Conservation (phyloP, 2,329 filamentous ascomycete species). For the Epichloe sylvatica region DNA sequence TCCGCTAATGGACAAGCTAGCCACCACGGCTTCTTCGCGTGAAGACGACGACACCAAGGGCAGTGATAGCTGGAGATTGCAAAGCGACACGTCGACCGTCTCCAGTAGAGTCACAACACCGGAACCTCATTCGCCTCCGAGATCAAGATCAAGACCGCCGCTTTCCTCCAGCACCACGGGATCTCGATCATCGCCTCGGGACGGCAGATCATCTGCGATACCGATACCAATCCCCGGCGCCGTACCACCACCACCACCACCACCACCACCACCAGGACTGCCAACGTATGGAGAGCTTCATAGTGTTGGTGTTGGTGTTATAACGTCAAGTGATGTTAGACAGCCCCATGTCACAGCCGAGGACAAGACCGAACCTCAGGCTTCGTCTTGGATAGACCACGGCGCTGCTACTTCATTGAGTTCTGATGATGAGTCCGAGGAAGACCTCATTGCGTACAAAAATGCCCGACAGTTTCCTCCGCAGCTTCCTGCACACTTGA, state of each 20-base stretch:
- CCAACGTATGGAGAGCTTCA: not conserved
- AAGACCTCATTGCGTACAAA: constrained; percentile 16
- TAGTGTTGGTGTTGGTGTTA: not conserved
- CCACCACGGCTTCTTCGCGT: constrained; percentile 12
- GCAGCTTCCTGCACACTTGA: constrained; percentile 15
- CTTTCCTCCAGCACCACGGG: constrained; percentile 7
- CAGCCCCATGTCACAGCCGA: not conserved
- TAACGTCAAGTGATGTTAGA: not conserved
- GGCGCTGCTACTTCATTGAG: not conserved
- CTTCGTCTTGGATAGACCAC: constrained; percentile 4
- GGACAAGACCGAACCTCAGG: not conserved
- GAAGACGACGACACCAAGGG: constrained; percentile 14
- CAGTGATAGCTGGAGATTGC: constrained; percentile 14
- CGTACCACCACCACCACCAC: constrained; percentile 6
- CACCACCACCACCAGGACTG: not conserved
- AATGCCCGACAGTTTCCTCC: constrained; percentile 21
- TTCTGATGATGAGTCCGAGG: constrained; percentile 14
- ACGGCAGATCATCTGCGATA: constrained; percentile 4
- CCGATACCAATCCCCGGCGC: constrained; percentile 6
- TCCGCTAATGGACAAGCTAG: constrained; percentile 2
- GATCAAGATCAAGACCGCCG: constrained; percentile 3
- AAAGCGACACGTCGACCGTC: constrained; percentile 16
- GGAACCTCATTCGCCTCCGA: constrained; percentile 11
- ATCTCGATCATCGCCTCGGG: constrained; percentile 6
- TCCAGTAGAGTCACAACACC: constrained; percentile 17